A percentile compares a stretch with the other conserved stretches of the same genome.
Conservation (phyloP, 768 basidiomycete genomes). For the Russula earlei region DNA sequence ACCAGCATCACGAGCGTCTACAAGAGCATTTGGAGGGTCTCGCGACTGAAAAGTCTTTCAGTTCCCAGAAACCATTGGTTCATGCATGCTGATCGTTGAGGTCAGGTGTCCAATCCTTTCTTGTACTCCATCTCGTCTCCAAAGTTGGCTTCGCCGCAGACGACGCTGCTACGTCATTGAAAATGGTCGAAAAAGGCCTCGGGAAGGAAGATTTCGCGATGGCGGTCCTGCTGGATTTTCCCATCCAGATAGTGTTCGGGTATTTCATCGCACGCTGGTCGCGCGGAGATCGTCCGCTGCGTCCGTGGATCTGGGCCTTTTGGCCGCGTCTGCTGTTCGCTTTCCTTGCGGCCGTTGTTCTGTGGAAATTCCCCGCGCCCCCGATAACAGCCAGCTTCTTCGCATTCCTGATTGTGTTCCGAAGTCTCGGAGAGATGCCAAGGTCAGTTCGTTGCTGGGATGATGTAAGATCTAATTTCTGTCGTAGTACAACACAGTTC, state of each 20-base stretch:
- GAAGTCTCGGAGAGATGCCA: conserved; percentile 75
- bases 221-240: conserved; percentile 92
- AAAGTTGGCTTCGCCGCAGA: conserved; percentile 94
- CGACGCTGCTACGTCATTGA: conserved; percentile 84
- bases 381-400: conserved; percentile 74
- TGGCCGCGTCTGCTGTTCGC: conserved; percentile 78
- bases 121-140: conserved; percentile 78
- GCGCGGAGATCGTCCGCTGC: conserved; percentile 63
- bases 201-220: conserved; percentile 90
- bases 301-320: conserved; percentile 87
- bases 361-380: conserved; percentile 75
- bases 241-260: conserved; percentile 90
- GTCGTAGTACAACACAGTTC: conserved; percentile 83
- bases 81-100: background rate
- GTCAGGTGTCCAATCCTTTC: conserved; percentile 81
- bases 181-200: conserved; percentile 94
- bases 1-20: conserved; percentile 88
- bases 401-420: conserved; percentile 65
- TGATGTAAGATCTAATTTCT: background rate
- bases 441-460: conserved; percentile 41
- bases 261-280: conserved; percentile 93
- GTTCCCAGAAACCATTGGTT: background rate
- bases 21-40: conserved; percentile 89
- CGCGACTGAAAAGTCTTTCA: conserved; percentile 79
- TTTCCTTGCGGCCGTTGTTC: conserved; percentile 61